Evolutionary conservation across 108 stramenopile genomes (phyloP).

Genomic region (Seminavis robusta): DNA sequence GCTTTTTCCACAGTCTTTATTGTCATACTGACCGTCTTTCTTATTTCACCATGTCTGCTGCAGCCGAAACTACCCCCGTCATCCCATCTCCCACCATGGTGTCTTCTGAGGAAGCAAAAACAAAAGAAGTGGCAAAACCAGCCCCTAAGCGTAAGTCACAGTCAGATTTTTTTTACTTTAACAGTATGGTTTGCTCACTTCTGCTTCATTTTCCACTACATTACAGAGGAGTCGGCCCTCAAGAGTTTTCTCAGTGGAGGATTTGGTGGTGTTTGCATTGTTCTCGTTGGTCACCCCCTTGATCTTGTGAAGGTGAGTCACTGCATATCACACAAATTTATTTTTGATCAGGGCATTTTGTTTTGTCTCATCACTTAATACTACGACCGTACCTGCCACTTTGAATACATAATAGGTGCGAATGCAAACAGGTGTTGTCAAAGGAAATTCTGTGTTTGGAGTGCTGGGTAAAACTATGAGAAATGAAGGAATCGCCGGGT

Average conservation of each 20-base stretch:
- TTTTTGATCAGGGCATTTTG: neutral
- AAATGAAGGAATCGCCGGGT: slow-evolving; percentile 62
- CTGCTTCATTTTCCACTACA: slow-evolving; percentile 1
- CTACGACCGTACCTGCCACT: too few species aligned
- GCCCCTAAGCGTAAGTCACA: too few species aligned
- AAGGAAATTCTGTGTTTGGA: slow-evolving; percentile 47
- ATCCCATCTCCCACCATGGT: too few species aligned
- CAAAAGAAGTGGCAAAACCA: too few species aligned
- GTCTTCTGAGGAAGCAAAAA: too few species aligned
- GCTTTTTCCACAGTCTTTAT: too few species aligned
- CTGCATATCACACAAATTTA: neutral
- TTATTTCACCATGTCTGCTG: too few species aligned
- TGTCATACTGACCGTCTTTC: too few species aligned
- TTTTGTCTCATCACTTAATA: neutral
- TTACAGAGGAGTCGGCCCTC: slow-evolving; percentile 28
- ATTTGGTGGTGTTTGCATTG: slow-evolving; percentile 62
- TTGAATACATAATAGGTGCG: slow-evolving; percentile 70
- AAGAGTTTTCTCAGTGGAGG: slow-evolving; percentile 80
- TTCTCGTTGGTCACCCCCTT: slow-evolving; percentile 62
- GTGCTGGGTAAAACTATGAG: slow-evolving; percentile 61
- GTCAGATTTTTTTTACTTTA: too few species aligned
- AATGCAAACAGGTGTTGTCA: slow-evolving; percentile 64
- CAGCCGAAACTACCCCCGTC: too few species aligned
- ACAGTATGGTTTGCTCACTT: neutral
- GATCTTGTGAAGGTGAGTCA: slow-evolving; percentile 61